Evolutionary conservation across 345 rosid genomes (phyloP).

Genomic region (Euphorbia lathyris): DNA sequence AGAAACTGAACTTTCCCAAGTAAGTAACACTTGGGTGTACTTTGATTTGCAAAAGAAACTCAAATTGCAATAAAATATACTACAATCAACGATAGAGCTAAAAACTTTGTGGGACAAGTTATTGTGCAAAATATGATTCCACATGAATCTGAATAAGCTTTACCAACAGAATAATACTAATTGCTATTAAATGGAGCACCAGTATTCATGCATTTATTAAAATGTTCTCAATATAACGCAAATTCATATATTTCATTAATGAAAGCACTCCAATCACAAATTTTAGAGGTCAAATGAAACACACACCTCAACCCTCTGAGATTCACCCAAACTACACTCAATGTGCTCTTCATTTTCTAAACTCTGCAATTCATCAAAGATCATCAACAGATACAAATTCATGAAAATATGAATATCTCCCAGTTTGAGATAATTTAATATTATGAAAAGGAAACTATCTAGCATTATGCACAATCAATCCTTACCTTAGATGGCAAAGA

Average conservation of each 20-base stretch:
- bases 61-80: background rate
- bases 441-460: constrained; percentile 11
- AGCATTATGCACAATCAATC: constrained; percentile 10
- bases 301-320: constrained; percentile 47
- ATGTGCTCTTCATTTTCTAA: constrained; percentile 44
- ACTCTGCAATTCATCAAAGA: constrained; percentile 39
- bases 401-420: constrained; percentile 6
- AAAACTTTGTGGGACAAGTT: background rate
- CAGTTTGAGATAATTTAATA: background rate
- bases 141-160: background rate
- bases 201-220: background rate
- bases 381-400: constrained; percentile 31
- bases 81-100: background rate
- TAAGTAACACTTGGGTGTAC: background rate
- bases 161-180: background rate
- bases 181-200: too few relatives aligned
- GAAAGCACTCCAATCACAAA: constrained; percentile 1
- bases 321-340: constrained; percentile 36
- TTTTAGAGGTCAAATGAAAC: constrained; percentile 13
- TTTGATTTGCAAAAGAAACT: background rate
- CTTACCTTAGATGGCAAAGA: constrained; percentile 54
- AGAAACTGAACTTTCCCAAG: background rate
- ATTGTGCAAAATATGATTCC: background rate
- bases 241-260: constrained; percentile 1
- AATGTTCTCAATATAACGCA: background rate